phyloP scores from a whole-genome alignment of 2,329 filamentous ascomycete genomes.

The Chaetoscypha palmicola region DNA sequence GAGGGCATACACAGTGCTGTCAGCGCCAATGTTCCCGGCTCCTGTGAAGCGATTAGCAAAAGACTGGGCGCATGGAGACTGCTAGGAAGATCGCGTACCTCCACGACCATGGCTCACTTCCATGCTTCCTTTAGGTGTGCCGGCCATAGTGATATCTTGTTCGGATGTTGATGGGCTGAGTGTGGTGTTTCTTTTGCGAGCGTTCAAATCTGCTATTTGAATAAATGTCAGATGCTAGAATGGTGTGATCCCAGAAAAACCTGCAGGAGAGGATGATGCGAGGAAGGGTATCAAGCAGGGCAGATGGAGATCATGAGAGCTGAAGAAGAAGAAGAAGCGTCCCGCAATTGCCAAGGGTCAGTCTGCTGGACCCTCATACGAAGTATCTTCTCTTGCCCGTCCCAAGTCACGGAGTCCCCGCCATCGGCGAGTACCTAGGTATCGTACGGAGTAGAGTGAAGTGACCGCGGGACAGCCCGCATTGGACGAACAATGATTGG shows the following conservation, averaged over 20 bases:
- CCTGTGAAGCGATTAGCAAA: conserved; percentile 22
- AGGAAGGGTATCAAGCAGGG: conserved; percentile 1
- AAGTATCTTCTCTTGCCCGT: neutral
- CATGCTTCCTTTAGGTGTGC: conserved; percentile 18
- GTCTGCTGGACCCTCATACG: neutral
- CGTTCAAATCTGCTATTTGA: neutral
- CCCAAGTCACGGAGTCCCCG: conserved; percentile 9
- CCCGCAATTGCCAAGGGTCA: neutral
- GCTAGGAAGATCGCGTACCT: conserved; percentile 20
- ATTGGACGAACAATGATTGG: conserved; percentile 6
- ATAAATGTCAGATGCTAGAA: conserved; percentile 5
- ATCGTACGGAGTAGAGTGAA: neutral
- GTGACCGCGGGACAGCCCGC: neutral
- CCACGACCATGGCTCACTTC: conserved; percentile 33
- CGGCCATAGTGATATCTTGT: conserved; percentile 14
- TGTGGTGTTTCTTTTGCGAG: neutral
- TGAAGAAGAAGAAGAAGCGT: conserved; percentile 3
- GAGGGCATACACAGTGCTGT: conserved; percentile 27
- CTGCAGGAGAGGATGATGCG: conserved; percentile 3
- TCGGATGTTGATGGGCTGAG: neutral
- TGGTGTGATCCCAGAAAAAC: conserved; percentile 5
- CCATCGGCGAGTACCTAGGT: conserved; percentile 11
- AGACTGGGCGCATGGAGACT: neutral
- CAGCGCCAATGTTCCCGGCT: conserved; percentile 31
- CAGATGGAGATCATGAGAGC: conserved; percentile 15